A percentile compares a stretch with the other conserved stretches of the same genome.
These are phyloP conservation scores for Gleditsia sinensis DNA, from an alignment of 306 rosid species.

Conservation along the genomic window DNA sequence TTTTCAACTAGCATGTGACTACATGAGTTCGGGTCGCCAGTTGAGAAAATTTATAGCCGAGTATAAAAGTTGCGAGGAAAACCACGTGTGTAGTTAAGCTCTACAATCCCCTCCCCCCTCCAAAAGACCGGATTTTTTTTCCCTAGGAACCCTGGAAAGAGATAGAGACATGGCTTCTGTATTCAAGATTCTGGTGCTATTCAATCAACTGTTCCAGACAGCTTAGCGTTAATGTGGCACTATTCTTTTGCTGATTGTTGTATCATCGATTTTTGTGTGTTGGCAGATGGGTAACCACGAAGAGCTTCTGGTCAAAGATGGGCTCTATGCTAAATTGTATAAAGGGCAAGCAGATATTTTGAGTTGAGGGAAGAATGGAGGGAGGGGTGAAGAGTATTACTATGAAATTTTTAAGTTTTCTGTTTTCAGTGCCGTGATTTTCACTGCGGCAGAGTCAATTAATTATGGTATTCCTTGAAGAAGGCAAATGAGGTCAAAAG, in stretches of 20 bases:
- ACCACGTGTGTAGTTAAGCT: not conserved
- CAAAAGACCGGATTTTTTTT: too few species aligned
- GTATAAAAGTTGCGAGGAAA: not conserved
- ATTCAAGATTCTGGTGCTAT: too few species aligned
- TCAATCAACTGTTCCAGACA: too few species aligned
- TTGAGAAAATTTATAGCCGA: not conserved
- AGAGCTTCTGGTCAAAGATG: conserved; percentile 65
- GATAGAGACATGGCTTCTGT: too few species aligned
- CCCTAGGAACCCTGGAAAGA: too few species aligned
- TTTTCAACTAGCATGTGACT: not conserved
- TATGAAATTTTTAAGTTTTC: not conserved
- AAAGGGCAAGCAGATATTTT: conserved; percentile 41
- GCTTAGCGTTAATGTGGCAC: not conserved
- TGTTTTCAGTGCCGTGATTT: too few species aligned
- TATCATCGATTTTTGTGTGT: conserved; percentile 6
- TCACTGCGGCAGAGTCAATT: too few species aligned
- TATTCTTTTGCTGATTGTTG: not conserved
- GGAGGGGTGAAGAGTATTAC: not conserved
- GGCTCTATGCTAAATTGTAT: conserved; percentile 62
- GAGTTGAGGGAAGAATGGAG: not conserved
- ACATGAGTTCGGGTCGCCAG: not conserved
- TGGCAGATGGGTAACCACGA: conserved; percentile 73
- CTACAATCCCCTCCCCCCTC: not conserved
- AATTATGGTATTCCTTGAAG: too few species aligned
- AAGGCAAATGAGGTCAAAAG: too few species aligned